A percentile compares a stretch with the other conserved stretches of the same genome.
phyloP scores from a whole-genome alignment of 1,284 basidiomycete genomes.

The Irpex rosettiformis region DNA sequence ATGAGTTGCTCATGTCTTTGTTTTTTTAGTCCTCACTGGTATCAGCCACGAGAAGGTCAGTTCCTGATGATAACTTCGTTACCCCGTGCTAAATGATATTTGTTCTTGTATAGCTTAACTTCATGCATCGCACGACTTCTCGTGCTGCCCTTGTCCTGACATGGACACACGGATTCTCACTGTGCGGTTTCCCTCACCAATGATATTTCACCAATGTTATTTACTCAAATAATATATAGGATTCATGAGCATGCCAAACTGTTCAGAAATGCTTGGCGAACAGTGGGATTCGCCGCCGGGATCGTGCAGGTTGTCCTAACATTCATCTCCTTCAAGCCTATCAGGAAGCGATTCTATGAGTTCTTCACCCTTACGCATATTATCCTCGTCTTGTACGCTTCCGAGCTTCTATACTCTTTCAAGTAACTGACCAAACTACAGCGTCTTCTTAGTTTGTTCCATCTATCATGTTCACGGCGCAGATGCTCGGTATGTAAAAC shows the following conservation, averaged over 20 bases:
- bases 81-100: neutral
- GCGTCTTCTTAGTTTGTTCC: constrained; percentile 13
- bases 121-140: constrained; percentile 26
- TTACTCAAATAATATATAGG: neutral
- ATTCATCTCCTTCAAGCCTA: constrained; percentile 31
- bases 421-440: constrained; percentile 2
- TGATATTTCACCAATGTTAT: neutral
- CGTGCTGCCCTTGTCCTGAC: constrained; percentile 24
- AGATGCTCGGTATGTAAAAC: neutral
- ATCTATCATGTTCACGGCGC: neutral
- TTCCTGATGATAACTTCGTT: neutral
- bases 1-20: neutral
- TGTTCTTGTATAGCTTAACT: constrained; percentile 19
- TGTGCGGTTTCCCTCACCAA: constrained; percentile 16
- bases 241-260: neutral
- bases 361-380: constrained; percentile 41
- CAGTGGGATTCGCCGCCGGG: constrained; percentile 28
- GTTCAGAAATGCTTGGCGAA: constrained; percentile 14
- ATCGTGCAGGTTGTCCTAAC: constrained; percentile 31
- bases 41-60: constrained; percentile 35
- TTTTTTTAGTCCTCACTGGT: constrained; percentile 31
- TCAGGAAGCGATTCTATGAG: constrained; percentile 38
- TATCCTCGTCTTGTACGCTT: constrained; percentile 29
- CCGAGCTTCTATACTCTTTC: neutral
- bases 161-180: constrained; percentile 26